phyloP scores from a whole-genome alignment of 441 rosid species.

The Populus hybrid region DNA sequence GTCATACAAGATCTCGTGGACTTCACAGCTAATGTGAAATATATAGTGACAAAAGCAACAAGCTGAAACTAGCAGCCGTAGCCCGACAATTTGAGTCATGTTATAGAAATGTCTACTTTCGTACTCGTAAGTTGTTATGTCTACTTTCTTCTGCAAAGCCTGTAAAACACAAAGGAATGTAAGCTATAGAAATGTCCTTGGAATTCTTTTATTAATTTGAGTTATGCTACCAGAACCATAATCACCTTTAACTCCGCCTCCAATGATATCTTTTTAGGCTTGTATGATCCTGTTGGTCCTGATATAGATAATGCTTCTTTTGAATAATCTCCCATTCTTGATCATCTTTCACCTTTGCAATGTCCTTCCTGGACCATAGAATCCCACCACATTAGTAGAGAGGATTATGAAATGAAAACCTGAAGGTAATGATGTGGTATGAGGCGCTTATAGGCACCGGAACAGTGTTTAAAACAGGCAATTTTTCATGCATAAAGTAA shows the following conservation, averaged over 20 bases:
- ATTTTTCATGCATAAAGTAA: too few relatives aligned
- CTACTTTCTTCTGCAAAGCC: slow-evolving; percentile 76
- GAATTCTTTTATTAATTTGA: not conserved
- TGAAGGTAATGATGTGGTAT: not conserved
- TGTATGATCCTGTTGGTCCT: slow-evolving; percentile 70
- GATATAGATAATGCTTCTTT: slow-evolving; percentile 73
- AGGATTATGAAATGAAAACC: not conserved
- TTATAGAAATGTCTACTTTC: slow-evolving; percentile 17
- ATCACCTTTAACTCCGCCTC: slow-evolving; percentile 84
- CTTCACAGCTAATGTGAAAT: not conserved
- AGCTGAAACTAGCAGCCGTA: not conserved
- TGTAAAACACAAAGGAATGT: slow-evolving; percentile 21
- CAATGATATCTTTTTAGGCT: slow-evolving; percentile 67
- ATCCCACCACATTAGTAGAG: slow-evolving; percentile 17
- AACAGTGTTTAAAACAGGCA: not conserved
- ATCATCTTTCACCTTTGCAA: slow-evolving; percentile 78
- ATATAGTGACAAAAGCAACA: not conserved
- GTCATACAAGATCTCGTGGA: not conserved
- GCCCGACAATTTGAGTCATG: not conserved
- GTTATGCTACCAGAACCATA: not conserved
- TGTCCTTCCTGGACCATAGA: slow-evolving; percentile 72
- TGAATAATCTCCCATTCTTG: slow-evolving; percentile 82
- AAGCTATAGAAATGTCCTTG: not conserved
- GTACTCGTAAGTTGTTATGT: slow-evolving; percentile 70
- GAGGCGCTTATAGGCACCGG: not conserved